Evolutionary conservation across 1,139 yeast genomes (phyloP), one percentile per base, ranked within the genome.

Genomic region (Martiniozyma asiatica): DNA sequence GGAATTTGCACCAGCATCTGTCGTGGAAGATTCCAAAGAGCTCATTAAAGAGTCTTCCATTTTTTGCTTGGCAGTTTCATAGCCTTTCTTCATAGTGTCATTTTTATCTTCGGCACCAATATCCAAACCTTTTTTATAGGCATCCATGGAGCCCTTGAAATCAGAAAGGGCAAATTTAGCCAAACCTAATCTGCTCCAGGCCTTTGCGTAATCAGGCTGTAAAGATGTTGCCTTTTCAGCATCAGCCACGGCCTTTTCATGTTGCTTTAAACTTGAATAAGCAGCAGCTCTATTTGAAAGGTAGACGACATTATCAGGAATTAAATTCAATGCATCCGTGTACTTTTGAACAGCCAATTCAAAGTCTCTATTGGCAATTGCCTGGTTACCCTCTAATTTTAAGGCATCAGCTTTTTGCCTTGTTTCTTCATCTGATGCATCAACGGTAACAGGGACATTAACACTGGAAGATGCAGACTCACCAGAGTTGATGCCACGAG

Each of bases 271-370:
- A 7, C 94, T 82, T 12, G 94, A 81, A 55, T 80, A 74, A 5
- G 98, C 98, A 29, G 99, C 98, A 12, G 99, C 97, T 53, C 99
- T 73, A 61, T 89, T 89, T 21, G 97, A 85, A 40, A 69, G 72
- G 58, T 78, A 92, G 17, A 92, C 81, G 11, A 85, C 87, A 52
- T 85, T 85, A 11, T 66, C 54, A 31, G 84, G 72, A 40, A 76
- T 68, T 34, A 78, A 57, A 20, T 59, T 73, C 40, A 87, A 73
- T n/a, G 98, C 97, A 37, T 69, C 71, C 8, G 94, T 68, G 56
- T 89, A 89, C 44, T 78, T 73, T 16, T 62, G 65, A 37, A 85
- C 65, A 10, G 98, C 97, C 21, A 55, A 64, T 6, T 60, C 61
- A 48, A 68, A 87, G 45, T 84, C 71, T 50, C 67, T 76, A 32